Evolutionary conservation across 139 green algal genomes (phyloP).

Genomic region (Axilococcus clingmanii): DNA sequence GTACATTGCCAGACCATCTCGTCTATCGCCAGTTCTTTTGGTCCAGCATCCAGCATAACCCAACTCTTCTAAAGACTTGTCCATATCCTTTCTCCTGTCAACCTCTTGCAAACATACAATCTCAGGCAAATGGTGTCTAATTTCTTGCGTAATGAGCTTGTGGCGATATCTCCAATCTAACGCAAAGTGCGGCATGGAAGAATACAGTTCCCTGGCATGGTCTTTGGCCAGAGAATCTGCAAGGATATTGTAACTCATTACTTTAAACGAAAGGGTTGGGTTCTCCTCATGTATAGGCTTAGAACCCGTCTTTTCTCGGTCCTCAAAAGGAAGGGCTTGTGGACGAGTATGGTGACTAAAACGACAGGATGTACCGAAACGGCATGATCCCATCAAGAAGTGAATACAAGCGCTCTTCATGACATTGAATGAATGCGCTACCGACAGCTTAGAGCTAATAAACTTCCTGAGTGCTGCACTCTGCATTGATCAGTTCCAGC

Average conservation of each 20-base stretch:
- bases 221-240: conserved; percentile 50
- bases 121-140: conserved; percentile 23
- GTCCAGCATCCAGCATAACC: conserved; percentile 32
- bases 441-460: background rate
- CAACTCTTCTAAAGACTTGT: conserved; percentile 25
- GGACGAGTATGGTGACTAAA: background rate
- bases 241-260: conserved; percentile 81
- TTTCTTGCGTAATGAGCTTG: conserved; percentile 22
- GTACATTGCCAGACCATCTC: conserved; percentile 64
- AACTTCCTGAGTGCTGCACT: background rate
- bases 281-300: too few species aligned
- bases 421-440: background rate
- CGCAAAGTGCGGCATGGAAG: conserved; percentile 21
- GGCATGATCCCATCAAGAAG: background rate
- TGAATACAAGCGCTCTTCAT: background rate
- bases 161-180: conserved; percentile 41
- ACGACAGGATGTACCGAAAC: background rate
- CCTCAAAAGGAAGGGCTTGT: too few species aligned
- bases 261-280: too few species aligned
- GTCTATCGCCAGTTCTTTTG: conserved; percentile 23
- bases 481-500: background rate
- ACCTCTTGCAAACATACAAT: conserved; percentile 76
- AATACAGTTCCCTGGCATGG: conserved; percentile 52
- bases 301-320: too few species aligned
- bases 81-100: conserved; percentile 49